Evolutionary conservation across 768 basidiomycete genomes (phyloP).

Genomic region (Lactifluus rugatus): DNA sequence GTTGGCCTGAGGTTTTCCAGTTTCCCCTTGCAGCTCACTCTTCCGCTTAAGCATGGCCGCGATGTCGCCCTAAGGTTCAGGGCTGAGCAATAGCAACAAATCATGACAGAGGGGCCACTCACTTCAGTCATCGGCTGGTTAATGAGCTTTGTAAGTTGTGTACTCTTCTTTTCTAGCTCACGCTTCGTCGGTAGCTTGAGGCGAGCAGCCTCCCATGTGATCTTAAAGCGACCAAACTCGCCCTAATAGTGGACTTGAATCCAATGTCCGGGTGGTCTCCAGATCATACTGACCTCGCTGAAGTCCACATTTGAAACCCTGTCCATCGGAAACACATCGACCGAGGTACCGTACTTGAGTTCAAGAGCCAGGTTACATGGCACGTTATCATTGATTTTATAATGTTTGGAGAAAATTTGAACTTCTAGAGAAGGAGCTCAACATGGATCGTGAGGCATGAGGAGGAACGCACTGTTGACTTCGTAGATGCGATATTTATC

Average conservation of each 20-base stretch:
- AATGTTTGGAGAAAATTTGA: conserved; percentile 50
- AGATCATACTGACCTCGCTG: conserved; percentile 39
- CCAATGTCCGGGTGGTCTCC: not conserved
- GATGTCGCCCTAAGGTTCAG: conserved; percentile 60
- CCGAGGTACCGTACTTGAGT: conserved; percentile 66
- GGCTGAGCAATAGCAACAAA: not conserved
- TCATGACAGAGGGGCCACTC: conserved; percentile 16
- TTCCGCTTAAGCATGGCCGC: conserved; percentile 68
- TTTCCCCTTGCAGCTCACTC: conserved; percentile 26
- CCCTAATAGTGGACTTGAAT: conserved; percentile 34
- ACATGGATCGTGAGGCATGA: conserved; percentile 4
- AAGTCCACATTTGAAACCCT: conserved; percentile 74
- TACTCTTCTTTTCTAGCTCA: conserved; percentile 53
- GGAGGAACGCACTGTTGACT: conserved; percentile 51
- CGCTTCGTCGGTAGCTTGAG: conserved; percentile 59
- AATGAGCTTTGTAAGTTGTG: conserved; percentile 48
- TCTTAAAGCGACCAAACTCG: conserved; percentile 58
- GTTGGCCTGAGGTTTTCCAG: conserved; percentile 28
- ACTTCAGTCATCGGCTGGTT: conserved; percentile 71
- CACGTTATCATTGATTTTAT: conserved; percentile 56
- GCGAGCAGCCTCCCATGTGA: conserved; percentile 38
- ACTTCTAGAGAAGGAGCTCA: conserved; percentile 31
- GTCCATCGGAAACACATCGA: conserved; percentile 63
- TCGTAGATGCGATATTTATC: conserved; percentile 78
- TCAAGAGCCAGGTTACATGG: conserved; percentile 55